A percentile compares a stretch with the other conserved stretches of the same genome.
phyloP scores from a whole-genome alignment of 2,329 filamentous ascomycete species.

The Seiridium unicorne region DNA sequence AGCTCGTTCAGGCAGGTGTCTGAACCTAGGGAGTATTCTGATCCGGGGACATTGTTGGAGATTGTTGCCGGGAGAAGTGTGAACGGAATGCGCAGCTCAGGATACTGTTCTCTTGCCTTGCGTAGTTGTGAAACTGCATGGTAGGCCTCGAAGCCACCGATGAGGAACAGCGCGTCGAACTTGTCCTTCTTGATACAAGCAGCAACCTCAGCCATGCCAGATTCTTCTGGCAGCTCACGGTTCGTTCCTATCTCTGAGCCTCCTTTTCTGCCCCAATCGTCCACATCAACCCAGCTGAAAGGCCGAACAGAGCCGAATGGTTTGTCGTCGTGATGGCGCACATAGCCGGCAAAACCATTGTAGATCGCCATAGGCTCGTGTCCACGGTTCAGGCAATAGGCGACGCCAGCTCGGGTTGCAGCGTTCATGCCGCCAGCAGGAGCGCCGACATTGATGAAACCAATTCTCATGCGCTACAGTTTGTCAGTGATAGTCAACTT shows the following conservation, averaged over 20 bases:
- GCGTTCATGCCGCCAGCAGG: conserved; percentile 98
- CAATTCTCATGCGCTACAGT: conserved; percentile 78
- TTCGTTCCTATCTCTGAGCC: conserved; percentile 98
- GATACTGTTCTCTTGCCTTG: conserved; percentile 73
- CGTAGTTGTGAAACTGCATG: conserved; percentile 86
- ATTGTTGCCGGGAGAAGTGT: conserved; percentile 92
- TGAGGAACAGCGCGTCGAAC: conserved; percentile 87
- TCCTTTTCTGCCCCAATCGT: conserved; percentile 92
- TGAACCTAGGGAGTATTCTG: conserved; percentile 93
- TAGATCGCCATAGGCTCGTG: conserved; percentile 91
- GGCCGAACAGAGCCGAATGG: conserved; percentile 80
- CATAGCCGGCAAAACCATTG: conserved; percentile 94
- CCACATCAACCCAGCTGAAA: conserved; percentile 90
- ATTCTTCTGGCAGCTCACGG: conserved; percentile 83
- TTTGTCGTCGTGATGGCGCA: conserved; percentile 82
- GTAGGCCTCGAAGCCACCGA: conserved; percentile 96
- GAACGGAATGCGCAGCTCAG: conserved; percentile 90
- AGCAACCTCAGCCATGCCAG: conserved; percentile 79
- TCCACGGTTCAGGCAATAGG: conserved; percentile 88
- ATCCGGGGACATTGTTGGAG: conserved; percentile 97
- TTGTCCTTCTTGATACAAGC: conserved; percentile 81
- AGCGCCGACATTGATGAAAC: conserved; percentile 94
- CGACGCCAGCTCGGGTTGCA: conserved; percentile 87
- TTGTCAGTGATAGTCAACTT: not conserved
- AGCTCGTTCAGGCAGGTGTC: conserved; percentile 96